Percentiles rank a stretch among this genome's conserved stretches.
Evolutionary conservation across 1,139 yeast genomes (phyloP).

Genomic region (Suhomyces yuchorum): DNA sequence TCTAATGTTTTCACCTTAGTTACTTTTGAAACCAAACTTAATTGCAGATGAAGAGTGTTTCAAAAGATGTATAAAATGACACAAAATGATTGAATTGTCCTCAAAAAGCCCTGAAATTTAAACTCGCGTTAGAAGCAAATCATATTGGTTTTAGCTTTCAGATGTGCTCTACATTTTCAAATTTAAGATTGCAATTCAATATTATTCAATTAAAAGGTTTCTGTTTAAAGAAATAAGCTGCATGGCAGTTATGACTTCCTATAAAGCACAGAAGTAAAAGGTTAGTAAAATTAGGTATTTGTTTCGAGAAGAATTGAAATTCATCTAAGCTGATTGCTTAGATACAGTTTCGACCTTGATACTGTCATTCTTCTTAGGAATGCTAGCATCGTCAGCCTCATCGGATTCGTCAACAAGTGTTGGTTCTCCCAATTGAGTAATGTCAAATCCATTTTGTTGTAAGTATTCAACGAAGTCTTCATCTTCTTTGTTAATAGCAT

Average conservation of each 20-base stretch:
- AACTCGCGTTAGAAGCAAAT: no score
- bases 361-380: slow-evolving; percentile 8
- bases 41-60: no score
- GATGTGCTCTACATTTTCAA: no score
- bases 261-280: background rate
- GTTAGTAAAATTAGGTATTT: background rate
- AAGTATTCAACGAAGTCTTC: slow-evolving; percentile 66
- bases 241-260: background rate
- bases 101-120: no score
- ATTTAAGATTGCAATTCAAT: background rate
- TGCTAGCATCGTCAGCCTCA: background rate
- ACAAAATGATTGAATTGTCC: no score
- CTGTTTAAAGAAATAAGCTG: background rate
- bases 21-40: no score
- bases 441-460: slow-evolving; percentile 58
- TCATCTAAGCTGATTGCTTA: slow-evolving; percentile 8
- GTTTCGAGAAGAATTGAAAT: background rate
- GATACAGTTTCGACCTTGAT: slow-evolving; percentile 13
- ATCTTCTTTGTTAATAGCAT: slow-evolving; percentile 80
- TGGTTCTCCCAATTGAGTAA: slow-evolving; percentile 48
- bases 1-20: no score
- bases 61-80: no score
- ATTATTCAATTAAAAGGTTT: background rate
- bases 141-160: no score
- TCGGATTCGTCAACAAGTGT: slow-evolving; percentile 18